These are phyloP conservation scores for Fraxinus excelsior DNA, from an alignment of 257 asterid species.

Conservation along the genomic window DNA sequence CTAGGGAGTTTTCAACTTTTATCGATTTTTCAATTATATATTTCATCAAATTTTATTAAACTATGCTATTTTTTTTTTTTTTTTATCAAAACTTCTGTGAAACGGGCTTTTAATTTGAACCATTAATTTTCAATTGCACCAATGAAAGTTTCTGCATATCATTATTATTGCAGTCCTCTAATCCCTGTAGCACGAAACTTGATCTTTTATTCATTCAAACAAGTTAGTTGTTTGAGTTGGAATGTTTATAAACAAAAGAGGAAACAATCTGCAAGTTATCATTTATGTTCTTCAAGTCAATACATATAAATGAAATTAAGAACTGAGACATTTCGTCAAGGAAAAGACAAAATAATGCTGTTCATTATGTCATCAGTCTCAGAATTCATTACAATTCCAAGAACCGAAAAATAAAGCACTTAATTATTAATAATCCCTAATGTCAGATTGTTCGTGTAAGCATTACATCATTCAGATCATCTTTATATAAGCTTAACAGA, in stretches of 20 bases:
- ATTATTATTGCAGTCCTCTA: not conserved
- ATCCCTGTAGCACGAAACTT: not conserved
- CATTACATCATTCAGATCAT: conserved; percentile 36
- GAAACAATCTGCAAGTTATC: conserved; percentile 20
- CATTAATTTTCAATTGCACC: too few relatives aligned
- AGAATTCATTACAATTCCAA: conserved; percentile 1
- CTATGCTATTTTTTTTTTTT: too few relatives aligned
- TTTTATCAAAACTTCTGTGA: too few relatives aligned
- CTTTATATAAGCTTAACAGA: conserved; percentile 24
- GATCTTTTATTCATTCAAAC: not conserved
- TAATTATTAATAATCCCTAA: not conserved
- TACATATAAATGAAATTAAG: not conserved
- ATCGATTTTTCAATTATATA: too few relatives aligned
- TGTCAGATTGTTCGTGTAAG: conserved; percentile 37
- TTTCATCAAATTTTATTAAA: too few relatives aligned
- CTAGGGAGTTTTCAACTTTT: too few relatives aligned
- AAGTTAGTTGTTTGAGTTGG: not conserved
- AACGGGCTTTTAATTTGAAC: too few relatives aligned
- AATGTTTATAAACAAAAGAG: conserved; percentile 11
- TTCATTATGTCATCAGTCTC: not conserved
- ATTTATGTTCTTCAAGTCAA: not conserved
- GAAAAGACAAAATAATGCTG: not conserved
- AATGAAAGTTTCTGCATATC: not conserved
- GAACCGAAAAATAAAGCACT: not conserved
- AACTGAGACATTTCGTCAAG: conserved; percentile 14